These are phyloP conservation scores for Buxus sempervirens DNA, from an alignment of 164 flowering plant genomes.

Conservation along the genomic window DNA sequence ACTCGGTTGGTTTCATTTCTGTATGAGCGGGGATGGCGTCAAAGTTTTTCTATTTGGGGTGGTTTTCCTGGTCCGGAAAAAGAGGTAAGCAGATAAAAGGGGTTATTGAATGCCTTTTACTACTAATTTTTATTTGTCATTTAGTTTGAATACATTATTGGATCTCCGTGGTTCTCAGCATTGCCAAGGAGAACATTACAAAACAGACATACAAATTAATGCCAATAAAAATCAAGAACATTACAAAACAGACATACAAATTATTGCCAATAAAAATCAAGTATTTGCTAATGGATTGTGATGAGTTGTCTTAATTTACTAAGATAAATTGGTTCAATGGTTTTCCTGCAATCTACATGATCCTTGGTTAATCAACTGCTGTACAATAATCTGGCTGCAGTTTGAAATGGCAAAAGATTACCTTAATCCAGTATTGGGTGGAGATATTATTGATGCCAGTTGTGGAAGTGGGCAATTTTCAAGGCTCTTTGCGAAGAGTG, in stretches of 20 bases:
- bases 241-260: too few species aligned
- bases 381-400: constrained; percentile 42
- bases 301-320: too few species aligned
- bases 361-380: not conserved
- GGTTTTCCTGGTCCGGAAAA: constrained; percentile 88
- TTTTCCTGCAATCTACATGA: not conserved
- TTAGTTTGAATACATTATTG: too few species aligned
- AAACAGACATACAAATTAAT: too few species aligned
- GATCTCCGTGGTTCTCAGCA: too few species aligned
- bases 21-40: constrained; percentile 97
- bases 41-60: constrained; percentile 56
- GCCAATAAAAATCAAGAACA: too few species aligned
- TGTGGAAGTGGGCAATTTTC: constrained; percentile 91
- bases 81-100: constrained; percentile 47
- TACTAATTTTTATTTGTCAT: too few species aligned
- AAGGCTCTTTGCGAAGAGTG: constrained; percentile 76
- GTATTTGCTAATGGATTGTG: too few species aligned
- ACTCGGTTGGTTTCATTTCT: constrained; percentile 63
- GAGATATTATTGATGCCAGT: constrained; percentile 87
- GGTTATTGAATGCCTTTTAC: too few species aligned
- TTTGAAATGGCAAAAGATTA: constrained; percentile 77
- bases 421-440: constrained; percentile 75
- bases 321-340: not conserved
- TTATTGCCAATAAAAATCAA: too few species aligned
- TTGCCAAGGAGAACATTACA: too few species aligned